Percentiles rank a stretch among this genome's conserved stretches.
Conservation (phyloP, 345 rosid genomes). For the Anastatica hierochuntica region DNA sequence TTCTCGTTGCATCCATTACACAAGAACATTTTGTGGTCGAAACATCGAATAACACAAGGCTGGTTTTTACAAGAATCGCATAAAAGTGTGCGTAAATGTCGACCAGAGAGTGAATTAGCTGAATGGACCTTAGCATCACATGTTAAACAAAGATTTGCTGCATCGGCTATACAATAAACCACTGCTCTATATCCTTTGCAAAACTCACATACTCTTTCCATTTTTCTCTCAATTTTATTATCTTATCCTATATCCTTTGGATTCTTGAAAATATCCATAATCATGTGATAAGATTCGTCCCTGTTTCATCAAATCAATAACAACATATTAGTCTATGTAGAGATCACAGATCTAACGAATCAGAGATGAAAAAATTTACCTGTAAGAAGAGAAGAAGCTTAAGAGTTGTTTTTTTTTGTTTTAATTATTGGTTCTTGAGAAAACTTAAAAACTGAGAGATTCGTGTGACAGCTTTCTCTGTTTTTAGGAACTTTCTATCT, state of each 20-base stretch:
- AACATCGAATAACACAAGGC: conserved; percentile 46
- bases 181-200: conserved; percentile 60
- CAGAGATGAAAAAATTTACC: background rate
- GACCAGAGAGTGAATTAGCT: conserved; percentile 64
- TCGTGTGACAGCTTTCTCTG: conserved; percentile 19
- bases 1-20: conserved; percentile 52
- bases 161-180: conserved; percentile 77
- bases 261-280: conserved; percentile 10
- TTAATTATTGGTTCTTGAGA: too few species aligned
- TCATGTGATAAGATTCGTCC: background rate
- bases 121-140: conserved; percentile 90
- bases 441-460: conserved; percentile 6
- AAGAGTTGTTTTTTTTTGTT: too few species aligned
- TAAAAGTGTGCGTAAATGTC: conserved; percentile 67
- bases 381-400: background rate
- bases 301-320: conserved; percentile 26
- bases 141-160: conserved; percentile 68
- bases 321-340: background rate
- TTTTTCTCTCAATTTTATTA: conserved; percentile 15
- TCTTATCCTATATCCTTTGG: too few species aligned
- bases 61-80: conserved; percentile 47
- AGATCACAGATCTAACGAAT: conserved; percentile 10
- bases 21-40: conserved; percentile 51
- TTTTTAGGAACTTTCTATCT: conserved; percentile 24
- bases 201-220: conserved; percentile 67